Conservation (phyloP, 352 stramenopile species). For the Globisporangium parvum region DNA sequence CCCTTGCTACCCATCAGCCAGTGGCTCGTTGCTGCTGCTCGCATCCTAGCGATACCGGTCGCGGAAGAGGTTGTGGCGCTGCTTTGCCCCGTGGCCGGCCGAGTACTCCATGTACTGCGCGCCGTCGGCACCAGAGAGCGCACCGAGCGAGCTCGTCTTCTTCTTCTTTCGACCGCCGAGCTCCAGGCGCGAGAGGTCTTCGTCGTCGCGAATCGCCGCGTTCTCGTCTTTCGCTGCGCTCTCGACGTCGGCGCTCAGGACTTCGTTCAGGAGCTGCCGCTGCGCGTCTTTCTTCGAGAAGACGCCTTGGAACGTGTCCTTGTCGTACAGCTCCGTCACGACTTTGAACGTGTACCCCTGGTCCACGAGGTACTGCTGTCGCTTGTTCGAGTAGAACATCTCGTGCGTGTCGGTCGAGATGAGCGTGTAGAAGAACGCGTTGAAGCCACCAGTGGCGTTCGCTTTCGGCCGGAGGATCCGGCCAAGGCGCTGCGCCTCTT, state of each 20-base stretch:
- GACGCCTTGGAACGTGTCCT: slow-evolving; percentile 66
- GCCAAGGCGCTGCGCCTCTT: slow-evolving; percentile 99
- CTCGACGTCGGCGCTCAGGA: slow-evolving; percentile 77
- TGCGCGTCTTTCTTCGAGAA: slow-evolving; percentile 81
- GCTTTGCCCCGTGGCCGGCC: slow-evolving; percentile 69
- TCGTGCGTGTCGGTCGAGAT: slow-evolving; percentile 99
- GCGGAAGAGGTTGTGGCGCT: slow-evolving; percentile 84
- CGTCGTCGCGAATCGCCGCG: slow-evolving; percentile 72
- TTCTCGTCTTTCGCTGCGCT: slow-evolving; percentile 80
- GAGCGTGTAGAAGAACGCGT: slow-evolving; percentile 99
- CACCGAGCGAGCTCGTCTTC: slow-evolving; percentile 64
- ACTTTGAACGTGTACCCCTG: slow-evolving; percentile 99
- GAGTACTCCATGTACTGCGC: slow-evolving; percentile 88
- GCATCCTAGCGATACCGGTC: slow-evolving; percentile 62
- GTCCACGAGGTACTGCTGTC: slow-evolving; percentile 99
- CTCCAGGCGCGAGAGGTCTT: slow-evolving; percentile 73
- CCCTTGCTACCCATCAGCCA: not conserved
- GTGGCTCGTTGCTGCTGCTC: too few relatives aligned
- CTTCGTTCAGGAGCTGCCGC: slow-evolving; percentile 67
- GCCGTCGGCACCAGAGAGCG: slow-evolving; percentile 71
- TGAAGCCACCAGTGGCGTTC: slow-evolving; percentile 95
- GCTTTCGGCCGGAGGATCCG: slow-evolving; percentile 98
- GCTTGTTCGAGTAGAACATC: slow-evolving; percentile 99
- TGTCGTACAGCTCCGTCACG: slow-evolving; percentile 92
- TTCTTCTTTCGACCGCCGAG: slow-evolving; percentile 72